Conservation (phyloP, 2,329 filamentous ascomycete genomes). For the Ophiostoma perfectum region DNA sequence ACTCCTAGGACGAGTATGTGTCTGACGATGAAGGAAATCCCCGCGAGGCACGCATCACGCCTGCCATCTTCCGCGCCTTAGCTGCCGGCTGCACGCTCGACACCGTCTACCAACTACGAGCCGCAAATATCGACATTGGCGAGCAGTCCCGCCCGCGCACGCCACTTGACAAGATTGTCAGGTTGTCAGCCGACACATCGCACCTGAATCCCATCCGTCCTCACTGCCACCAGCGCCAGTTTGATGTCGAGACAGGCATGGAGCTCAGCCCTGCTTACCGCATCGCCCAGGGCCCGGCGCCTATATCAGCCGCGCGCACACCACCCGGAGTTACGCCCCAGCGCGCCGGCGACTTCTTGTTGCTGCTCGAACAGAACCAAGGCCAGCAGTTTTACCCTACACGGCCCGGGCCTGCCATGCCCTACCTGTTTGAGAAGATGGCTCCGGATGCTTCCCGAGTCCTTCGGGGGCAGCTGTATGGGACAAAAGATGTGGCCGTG, state of each 20-base stretch:
- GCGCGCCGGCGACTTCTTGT: slow-evolving; percentile 26
- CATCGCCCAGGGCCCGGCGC: slow-evolving; percentile 15
- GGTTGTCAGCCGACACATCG: slow-evolving; percentile 11
- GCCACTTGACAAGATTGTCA: slow-evolving; percentile 24
- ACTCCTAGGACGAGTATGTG: slow-evolving; percentile 28
- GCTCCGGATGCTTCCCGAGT: slow-evolving; percentile 25
- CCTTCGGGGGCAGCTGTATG: slow-evolving; percentile 6
- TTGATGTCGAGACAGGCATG: slow-evolving; percentile 29
- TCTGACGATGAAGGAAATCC: slow-evolving; percentile 40
- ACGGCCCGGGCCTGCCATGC: slow-evolving; percentile 26
- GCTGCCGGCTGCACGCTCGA: slow-evolving; percentile 24
- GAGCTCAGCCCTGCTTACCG: slow-evolving; percentile 27
- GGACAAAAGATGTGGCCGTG: neutral
- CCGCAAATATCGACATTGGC: neutral
- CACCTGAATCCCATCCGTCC: slow-evolving; percentile 16
- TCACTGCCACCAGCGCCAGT: slow-evolving; percentile 27
- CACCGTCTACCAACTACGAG: slow-evolving; percentile 17
- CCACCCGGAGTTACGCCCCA: slow-evolving; percentile 25
- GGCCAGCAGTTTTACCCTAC: slow-evolving; percentile 15
- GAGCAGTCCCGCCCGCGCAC: slow-evolving; percentile 17
- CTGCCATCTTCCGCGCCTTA: slow-evolving; percentile 24
- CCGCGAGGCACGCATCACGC: slow-evolving; percentile 28
- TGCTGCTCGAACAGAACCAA: slow-evolving; percentile 16
- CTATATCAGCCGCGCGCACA: slow-evolving; percentile 20
- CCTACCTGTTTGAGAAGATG: slow-evolving; percentile 33